A percentile compares a stretch with the other conserved stretches of the same genome.
These are phyloP conservation scores for Paraphaeosphaeria sporulosa DNA, from an alignment of 2,329 filamentous ascomycete genomes.

Conservation along the genomic window DNA sequence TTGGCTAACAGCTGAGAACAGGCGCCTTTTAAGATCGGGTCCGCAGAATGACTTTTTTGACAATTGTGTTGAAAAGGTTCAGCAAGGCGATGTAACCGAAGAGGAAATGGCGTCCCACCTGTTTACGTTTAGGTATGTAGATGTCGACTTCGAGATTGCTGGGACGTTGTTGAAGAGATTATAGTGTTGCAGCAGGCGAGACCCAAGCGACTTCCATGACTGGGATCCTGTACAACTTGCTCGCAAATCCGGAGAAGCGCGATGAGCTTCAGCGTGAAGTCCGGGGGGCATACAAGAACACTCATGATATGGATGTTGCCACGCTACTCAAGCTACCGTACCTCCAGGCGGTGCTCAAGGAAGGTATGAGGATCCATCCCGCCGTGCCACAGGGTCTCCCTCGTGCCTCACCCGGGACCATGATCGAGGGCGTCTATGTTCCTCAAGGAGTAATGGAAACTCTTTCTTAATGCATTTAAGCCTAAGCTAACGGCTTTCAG, in stretches of 20 bases:
- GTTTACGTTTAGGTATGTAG: constrained; percentile 1
- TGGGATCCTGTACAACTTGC: constrained; percentile 39
- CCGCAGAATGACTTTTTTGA: constrained; percentile 3
- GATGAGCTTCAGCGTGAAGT: constrained; percentile 28
- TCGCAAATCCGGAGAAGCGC: constrained; percentile 21
- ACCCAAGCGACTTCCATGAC: constrained; percentile 46
- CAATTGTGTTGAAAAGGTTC: neutral
- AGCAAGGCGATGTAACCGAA: constrained; percentile 4
- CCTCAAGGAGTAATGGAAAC: constrained; percentile 14
- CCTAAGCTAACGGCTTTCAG: neutral
- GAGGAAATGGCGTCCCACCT: constrained; percentile 6
- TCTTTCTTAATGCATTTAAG: constrained; percentile 12
- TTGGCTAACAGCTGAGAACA: neutral
- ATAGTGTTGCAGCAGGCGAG: constrained; percentile 43
- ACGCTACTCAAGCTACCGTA: constrained; percentile 24
- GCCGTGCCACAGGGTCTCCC: constrained; percentile 4
- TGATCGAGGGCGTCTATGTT: constrained; percentile 21
- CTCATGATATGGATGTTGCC: constrained; percentile 27
- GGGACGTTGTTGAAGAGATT: neutral
- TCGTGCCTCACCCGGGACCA: constrained; percentile 18
- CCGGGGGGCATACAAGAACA: constrained; percentile 19
- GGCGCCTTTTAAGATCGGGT: neutral
- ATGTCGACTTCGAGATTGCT: neutral
- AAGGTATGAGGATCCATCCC: constrained; percentile 28
- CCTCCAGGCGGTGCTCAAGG: constrained; percentile 28